Conservation (phyloP, 2,329 filamentous ascomycete species). For the Fusarium papillatum region DNA sequence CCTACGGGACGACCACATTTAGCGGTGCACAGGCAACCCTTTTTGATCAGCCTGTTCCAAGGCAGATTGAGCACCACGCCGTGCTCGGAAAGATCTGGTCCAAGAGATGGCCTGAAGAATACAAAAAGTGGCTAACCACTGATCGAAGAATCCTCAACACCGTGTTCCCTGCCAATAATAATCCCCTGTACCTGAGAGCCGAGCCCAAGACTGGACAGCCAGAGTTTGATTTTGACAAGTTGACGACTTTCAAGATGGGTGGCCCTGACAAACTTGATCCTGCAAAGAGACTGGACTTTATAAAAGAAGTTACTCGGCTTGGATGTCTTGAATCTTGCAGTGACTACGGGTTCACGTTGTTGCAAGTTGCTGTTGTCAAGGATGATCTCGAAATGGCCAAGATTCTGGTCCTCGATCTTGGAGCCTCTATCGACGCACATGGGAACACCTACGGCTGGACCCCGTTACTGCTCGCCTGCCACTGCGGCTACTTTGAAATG, state of each 20-base stretch:
- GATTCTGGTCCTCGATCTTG: neutral
- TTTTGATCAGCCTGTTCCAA: neutral
- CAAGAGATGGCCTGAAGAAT: neutral
- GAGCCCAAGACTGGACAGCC: neutral
- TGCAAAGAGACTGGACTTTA: accelerated
- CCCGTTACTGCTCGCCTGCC: neutral
- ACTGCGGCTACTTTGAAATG: neutral
- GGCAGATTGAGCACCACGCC: neutral
- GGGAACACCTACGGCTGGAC: neutral
- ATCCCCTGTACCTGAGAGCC: neutral
- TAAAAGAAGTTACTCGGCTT: neutral
- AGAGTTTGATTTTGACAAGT: neutral
- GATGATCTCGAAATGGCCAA: neutral
- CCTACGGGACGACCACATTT: neutral
- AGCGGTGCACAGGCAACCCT: neutral
- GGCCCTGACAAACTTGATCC: neutral
- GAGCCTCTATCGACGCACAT: neutral
- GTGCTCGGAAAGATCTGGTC: neutral
- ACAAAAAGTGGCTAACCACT: neutral
- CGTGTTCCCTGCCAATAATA: neutral
- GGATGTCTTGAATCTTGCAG: neutral
- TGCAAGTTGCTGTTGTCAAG: neutral
- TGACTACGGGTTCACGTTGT: neutral
- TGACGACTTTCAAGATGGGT: neutral
- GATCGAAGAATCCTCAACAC: neutral